A percentile compares a stretch with the other conserved stretches of the same genome.
These are phyloP conservation scores for Yamadazyma akitaensis DNA, from an alignment of 805 yeast species.

Conservation along the genomic window DNA sequence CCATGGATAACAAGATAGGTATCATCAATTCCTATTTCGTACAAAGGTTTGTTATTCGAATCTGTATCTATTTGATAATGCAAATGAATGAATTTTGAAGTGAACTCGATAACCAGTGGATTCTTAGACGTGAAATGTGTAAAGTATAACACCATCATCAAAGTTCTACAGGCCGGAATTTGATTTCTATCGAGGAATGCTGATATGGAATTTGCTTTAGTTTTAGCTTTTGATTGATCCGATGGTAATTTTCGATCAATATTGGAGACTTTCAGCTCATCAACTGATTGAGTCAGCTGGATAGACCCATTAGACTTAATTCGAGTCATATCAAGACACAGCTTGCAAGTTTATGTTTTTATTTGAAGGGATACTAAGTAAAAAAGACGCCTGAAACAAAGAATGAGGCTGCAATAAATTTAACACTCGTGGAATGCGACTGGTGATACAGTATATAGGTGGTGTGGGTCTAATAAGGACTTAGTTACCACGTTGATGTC, in stretches of 20 bases:
- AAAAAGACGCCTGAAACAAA: constrained; percentile 1
- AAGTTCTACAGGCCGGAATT: constrained; percentile 27
- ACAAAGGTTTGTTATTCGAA: constrained; percentile 22
- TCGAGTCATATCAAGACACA: neutral
- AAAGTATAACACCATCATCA: constrained; percentile 26
- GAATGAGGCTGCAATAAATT: constrained; percentile 3
- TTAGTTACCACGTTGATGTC: neutral
- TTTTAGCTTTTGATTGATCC: neutral
- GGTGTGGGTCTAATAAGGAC: neutral
- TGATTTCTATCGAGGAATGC: constrained; percentile 33
- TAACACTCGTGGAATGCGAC: constrained; percentile 4
- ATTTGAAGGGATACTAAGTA: too few relatives aligned
- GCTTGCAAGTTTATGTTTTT: neutral
- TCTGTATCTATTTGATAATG: constrained; percentile 22
- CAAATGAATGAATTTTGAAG: constrained; percentile 36
- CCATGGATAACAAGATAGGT: constrained; percentile 50
- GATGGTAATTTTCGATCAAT: neutral
- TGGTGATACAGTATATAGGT: neutral
- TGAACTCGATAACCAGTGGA: constrained; percentile 17
- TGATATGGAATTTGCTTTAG: neutral
- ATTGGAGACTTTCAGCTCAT: neutral
- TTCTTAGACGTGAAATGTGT: constrained; percentile 21
- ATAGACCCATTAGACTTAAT: neutral
- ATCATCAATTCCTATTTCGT: constrained; percentile 59
- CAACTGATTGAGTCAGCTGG: neutral